Base-by-base conservation (phyloP, 805 yeast genomes). In the Candida xiaguanensis region DNA sequence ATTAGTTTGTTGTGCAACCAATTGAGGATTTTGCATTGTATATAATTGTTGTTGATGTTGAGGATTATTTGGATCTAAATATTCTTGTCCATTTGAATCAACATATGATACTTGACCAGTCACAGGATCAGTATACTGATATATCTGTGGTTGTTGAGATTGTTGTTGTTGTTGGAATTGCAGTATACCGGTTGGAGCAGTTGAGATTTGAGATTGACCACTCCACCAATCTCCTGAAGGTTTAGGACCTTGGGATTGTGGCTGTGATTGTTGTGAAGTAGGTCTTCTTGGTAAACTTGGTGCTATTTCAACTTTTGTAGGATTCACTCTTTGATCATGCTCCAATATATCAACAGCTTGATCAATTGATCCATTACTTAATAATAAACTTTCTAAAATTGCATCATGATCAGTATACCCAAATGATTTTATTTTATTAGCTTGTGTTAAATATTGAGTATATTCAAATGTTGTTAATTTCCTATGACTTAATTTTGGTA, bases 121-220 rank as follows among this genome's bases (percentile, higher is more conserved):
- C 6, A 73, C 64, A 2, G 89, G 88, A 49, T 84, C 90, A 15
- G 82, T 70, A 53, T 79, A 84, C 52, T 82, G 91, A 50, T 63
- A 83, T 59, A 70, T 78, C 57, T 67, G 83, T 38, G 58, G 75
- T 61, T 45, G 63, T 27, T 24, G 25, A 15, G 23, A n/a, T 19
- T 20, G 42, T 28, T 28, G 31, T 20, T 20, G 24, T 20, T 20
- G 24, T 8, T n/a, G 18, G 4, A 12, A 9, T 31, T 18, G 25
- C 24, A 20, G 24, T 14, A 23, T 34, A 9, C 30, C 41, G 13
- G 36, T 28, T 5, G 34, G 34, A 14, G 19, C 19, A 28, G 6
- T 28, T 12, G 31, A 28, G 9, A 23, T 45, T 29, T 14, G 35
- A 29, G 40, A 12, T 16, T 24, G 26, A 8, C 34, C 35, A 32